phyloP scores from a whole-genome alignment of 805 yeast genomes.

The Ogataea ramenticola region DNA sequence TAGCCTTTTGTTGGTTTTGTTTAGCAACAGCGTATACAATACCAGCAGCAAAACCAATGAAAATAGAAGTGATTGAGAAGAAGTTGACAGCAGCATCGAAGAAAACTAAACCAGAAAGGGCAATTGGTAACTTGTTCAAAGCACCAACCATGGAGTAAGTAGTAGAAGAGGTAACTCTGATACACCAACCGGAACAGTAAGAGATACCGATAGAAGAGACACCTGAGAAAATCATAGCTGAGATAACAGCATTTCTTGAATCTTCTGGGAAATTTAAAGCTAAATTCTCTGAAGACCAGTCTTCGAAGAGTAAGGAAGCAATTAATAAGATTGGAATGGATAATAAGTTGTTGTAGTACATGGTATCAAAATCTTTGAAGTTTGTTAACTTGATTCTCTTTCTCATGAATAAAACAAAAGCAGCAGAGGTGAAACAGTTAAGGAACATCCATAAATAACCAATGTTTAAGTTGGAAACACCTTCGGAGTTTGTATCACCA shows the following conservation, averaged over 20 bases:
- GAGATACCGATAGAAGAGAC: conserved; percentile 94
- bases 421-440: conserved; percentile 91
- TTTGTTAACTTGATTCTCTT: conserved; percentile 95
- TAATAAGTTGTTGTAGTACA: conserved; percentile 94
- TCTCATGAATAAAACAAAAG: conserved; percentile 92
- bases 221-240: conserved; percentile 89
- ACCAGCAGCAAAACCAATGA: conserved; percentile 93
- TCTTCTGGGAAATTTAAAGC: conserved; percentile 71
- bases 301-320: conserved; percentile 75
- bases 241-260: conserved; percentile 58
- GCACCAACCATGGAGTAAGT: conserved; percentile 99
- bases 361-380: conserved; percentile 95
- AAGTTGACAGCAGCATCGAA: conserved; percentile 94
- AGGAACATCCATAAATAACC: conserved; percentile 97
- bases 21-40: conserved; percentile 93
- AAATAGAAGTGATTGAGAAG: conserved; percentile 80
- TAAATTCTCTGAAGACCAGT: conserved; percentile 84
- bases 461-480: conserved; percentile 38
- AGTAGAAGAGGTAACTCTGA: conserved; percentile 96
- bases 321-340: conserved; percentile 83
- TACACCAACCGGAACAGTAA: conserved; percentile 99
- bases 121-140: conserved; percentile 94
- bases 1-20: conserved; percentile 68
- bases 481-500: conserved; percentile 48
- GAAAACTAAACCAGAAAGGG: conserved; percentile 88